Evolutionary conservation across 1,284 basidiomycete genomes (phyloP), one percentile per base, ranked within the genome.

Genomic region (Cryptococcus floricola): DNA sequence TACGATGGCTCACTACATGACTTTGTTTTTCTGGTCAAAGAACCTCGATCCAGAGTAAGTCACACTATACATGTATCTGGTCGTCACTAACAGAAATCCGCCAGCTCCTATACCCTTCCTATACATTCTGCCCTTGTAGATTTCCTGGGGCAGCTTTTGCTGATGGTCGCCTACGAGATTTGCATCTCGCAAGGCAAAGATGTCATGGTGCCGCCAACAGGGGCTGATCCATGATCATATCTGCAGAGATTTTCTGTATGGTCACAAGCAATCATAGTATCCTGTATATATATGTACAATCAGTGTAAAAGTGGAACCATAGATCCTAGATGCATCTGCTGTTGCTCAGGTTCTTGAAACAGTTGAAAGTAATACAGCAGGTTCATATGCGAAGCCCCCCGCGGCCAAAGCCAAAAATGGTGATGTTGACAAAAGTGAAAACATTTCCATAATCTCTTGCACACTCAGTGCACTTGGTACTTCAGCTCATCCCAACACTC

Each of bases 121-220:
- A 84, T 95, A 39, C 90, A 96, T 62, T 91, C 89, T 1, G 88
- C 91, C 0, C 73, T 91, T 39, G 87, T 97, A 77, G 95, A 98
- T 73, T 85, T 97, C 48, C 76, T 91, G n/a, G 92, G 91, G 8
- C 93, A 97, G 74, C 74, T 88, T 9, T 77, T 96, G 18, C 84
- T 98, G 27, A 74, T 78, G 59, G 48, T 74, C 41, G 76, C 77
- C n/a, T 82, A 77, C 62, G 72, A 78, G 48, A 54, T 78, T 12
- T 79, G 79, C 16, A 74, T 71, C 5, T 54, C 54, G 8, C 52
- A 72, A 50, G 77, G 78, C 1, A 68, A 69, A 14, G 69, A 76
- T 46, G 72, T 76, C 14, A 19, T 61, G 6, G 48, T 62, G 31
- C 31, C 3, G 10, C 31, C 31, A 23, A 23, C 23, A 6, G 31